Conservation (phyloP, 129 eudicot genomes). For the Lonicera japonica region DNA sequence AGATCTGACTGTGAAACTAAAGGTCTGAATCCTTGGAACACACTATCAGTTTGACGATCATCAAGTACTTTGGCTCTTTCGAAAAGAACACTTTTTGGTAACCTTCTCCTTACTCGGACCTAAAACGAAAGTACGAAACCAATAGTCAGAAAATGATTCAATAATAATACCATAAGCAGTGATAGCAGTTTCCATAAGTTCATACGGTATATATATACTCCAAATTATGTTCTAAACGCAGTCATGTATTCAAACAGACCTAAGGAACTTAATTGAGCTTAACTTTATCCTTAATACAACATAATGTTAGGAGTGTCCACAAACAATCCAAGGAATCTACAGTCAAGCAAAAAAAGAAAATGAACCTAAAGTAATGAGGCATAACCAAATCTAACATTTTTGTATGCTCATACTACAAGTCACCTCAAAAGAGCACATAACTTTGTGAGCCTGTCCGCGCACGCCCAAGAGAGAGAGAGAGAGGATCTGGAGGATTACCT, state of each 20-base stretch:
- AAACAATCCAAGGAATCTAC: neutral
- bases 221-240: too few species aligned
- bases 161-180: too few species aligned
- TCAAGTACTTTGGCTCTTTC: constrained; percentile 62
- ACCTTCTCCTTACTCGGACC: constrained; percentile 48
- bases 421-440: neutral
- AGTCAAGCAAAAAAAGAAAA: neutral
- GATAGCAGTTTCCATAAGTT: too few species aligned
- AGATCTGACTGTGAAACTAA: constrained; percentile 63
- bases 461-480: neutral
- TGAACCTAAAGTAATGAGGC: too few species aligned
- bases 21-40: constrained; percentile 64
- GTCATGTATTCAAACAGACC: too few species aligned
- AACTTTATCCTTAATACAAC: too few species aligned
- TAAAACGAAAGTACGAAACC: constrained; percentile 20
- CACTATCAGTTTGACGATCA: constrained; percentile 38
- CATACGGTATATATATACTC: too few species aligned
- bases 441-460: neutral
- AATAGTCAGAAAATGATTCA: neutral
- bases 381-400: neutral
- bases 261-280: too few species aligned
- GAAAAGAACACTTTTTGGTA: constrained; percentile 47
- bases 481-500: constrained; percentile 35
- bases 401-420: neutral
- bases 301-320: neutral